These are phyloP conservation scores for Melanopsichium pennsylvanicum DNA, from an alignment of 1,284 basidiomycete species.

Conservation along the genomic window DNA sequence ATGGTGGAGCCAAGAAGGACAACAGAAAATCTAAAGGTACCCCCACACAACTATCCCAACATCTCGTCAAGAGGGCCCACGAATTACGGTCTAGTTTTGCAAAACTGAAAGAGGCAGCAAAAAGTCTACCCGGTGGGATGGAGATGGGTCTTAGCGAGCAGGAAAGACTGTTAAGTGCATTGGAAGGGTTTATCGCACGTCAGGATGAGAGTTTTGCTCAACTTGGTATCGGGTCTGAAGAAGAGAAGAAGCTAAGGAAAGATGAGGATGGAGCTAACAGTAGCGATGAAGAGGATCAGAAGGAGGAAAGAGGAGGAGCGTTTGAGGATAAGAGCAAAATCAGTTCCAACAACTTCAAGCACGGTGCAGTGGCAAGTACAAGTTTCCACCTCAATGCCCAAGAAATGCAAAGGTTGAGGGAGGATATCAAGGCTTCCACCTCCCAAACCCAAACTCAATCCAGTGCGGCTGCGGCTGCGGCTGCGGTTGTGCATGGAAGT, in stretches of 20 bases:
- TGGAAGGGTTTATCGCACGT: slow-evolving; percentile 12
- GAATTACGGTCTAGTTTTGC: slow-evolving; percentile 10
- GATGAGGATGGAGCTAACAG: too few relatives aligned
- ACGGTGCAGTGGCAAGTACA: slow-evolving; percentile 16
- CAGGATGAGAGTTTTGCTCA: slow-evolving; percentile 3
- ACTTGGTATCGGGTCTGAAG: background rate
- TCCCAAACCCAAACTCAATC: too few relatives aligned
- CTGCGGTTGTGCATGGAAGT: too few relatives aligned
- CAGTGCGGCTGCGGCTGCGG: too few relatives aligned
- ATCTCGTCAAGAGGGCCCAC: slow-evolving; percentile 21
- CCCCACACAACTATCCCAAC: slow-evolving; percentile 17
- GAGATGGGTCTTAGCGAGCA: slow-evolving; percentile 27
- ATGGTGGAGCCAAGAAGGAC: background rate
- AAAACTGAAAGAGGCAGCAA: slow-evolving; percentile 21
- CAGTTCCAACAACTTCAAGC: slow-evolving; percentile 1
- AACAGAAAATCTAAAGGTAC: slow-evolving; percentile 2
- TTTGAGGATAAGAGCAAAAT: background rate
- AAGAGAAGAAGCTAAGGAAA: too few relatives aligned
- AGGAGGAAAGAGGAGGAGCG: background rate
- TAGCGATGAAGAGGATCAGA: background rate
- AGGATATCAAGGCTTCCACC: slow-evolving; percentile 17
- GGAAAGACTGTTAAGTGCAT: background rate
- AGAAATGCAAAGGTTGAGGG: slow-evolving; percentile 22
- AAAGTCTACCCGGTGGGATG: slow-evolving; percentile 13
- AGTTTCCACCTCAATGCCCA: slow-evolving; percentile 22